A percentile compares a stretch with the other conserved stretches of the same genome.
Evolutionary conservation across 108 stramenopile genomes (phyloP).

Genomic region (Skeletonema menzelii): DNA sequence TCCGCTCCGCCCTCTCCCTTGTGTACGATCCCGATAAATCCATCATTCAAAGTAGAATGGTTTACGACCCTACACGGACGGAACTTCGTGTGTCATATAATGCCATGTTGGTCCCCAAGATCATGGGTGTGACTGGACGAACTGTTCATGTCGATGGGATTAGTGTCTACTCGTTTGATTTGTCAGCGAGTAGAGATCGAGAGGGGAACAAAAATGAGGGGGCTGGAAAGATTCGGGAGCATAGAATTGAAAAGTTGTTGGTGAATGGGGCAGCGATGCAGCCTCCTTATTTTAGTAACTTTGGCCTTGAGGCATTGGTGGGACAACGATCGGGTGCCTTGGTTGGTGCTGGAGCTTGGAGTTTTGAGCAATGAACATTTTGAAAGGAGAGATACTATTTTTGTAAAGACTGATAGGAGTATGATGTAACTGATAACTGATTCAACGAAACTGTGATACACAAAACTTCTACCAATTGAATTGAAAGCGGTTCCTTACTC

Average conservation of each 20-base stretch:
- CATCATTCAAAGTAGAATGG: conserved; percentile 72
- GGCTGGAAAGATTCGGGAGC: conserved; percentile 72
- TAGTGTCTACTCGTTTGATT: conserved; percentile 67
- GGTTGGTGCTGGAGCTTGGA: conserved; percentile 39
- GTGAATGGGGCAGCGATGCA: conserved; percentile 67
- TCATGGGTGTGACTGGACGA: conserved; percentile 26
- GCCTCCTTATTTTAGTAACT: conserved; percentile 59
- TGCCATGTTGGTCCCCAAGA: conserved; percentile 66
- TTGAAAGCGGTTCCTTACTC: too few relatives aligned
- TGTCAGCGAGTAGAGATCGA: conserved; percentile 1
- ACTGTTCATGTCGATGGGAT: conserved; percentile 79
- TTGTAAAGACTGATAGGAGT: neutral
- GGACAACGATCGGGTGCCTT: conserved; percentile 13
- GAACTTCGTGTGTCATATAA: conserved; percentile 81
- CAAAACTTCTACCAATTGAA: too few relatives aligned
- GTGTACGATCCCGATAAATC: conserved; percentile 56
- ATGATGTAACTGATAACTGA: neutral
- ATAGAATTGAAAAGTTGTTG: conserved; percentile 72
- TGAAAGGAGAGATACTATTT: neutral
- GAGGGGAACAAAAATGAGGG: conserved; percentile 17
- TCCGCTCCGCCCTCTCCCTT: conserved; percentile 59
- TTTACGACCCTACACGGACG: conserved; percentile 74
- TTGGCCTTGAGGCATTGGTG: conserved; percentile 16
- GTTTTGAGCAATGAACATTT: conserved; percentile 5
- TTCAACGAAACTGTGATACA: too few relatives aligned